Conservation (phyloP, 345 rosid genomes). For the Citropsis articulata region DNA sequence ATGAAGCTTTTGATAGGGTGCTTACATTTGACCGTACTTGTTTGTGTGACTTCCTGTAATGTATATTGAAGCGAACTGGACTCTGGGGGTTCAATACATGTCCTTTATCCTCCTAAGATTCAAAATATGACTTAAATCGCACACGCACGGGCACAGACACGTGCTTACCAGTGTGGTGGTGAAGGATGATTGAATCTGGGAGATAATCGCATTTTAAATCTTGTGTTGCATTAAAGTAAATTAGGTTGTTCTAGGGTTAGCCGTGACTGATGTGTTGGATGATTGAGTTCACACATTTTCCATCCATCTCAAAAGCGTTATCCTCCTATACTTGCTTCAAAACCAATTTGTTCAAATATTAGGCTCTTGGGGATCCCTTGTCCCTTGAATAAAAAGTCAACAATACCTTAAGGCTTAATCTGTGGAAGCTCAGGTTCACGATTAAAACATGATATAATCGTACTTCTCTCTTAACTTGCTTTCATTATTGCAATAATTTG, state of each 20-base stretch:
- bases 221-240: not conserved
- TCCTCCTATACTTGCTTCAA: too few relatives aligned
- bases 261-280: not conserved
- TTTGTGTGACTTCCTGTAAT: slow-evolving; percentile 8
- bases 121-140: not conserved
- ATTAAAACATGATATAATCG: too few relatives aligned
- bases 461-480: too few relatives aligned
- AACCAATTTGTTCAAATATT: too few relatives aligned
- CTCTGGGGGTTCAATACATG: not conserved
- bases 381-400: too few relatives aligned
- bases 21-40: not conserved
- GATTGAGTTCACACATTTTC: not conserved
- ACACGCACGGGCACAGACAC: not conserved
- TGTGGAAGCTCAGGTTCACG: too few relatives aligned
- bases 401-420: too few relatives aligned
- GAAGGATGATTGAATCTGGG: not conserved
- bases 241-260: not conserved
- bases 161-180: too few relatives aligned
- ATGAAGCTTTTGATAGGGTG: slow-evolving; percentile 13
- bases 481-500: too few relatives aligned
- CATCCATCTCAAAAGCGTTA: too few relatives aligned
- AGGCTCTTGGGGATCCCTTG: too few relatives aligned
- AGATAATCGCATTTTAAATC: not conserved
- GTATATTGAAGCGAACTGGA: slow-evolving; percentile 15
- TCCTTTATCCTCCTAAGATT: not conserved